Conservation (phyloP, 805 yeast genomes). For the Sugiyamaella valdiviana region DNA sequence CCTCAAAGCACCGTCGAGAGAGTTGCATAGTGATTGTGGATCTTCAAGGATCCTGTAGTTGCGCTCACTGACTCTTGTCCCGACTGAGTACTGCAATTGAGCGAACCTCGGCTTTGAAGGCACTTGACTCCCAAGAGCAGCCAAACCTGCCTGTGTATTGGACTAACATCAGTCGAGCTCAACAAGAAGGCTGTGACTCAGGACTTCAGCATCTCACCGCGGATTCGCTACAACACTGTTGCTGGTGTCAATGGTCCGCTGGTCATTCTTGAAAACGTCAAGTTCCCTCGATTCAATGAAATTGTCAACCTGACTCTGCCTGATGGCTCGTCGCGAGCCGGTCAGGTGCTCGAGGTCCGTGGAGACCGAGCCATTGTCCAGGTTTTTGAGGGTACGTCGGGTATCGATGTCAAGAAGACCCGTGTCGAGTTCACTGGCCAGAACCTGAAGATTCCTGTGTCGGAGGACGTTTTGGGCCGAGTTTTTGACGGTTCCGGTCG, state of each 20-base stretch:
- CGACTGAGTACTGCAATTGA: too few species aligned
- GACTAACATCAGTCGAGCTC: constrained; percentile 42
- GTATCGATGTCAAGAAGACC: constrained; percentile 97
- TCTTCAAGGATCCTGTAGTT: too few species aligned
- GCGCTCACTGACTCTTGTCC: too few species aligned
- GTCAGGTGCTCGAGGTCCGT: constrained; percentile 96
- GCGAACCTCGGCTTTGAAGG: not conserved
- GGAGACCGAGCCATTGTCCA: constrained; percentile 97
- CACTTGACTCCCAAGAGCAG: not conserved
- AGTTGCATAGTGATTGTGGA: too few species aligned
- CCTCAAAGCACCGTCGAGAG: too few species aligned
- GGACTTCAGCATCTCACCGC: constrained; percentile 86
- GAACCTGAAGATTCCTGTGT: constrained; percentile 85
- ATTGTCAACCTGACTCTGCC: constrained; percentile 95
- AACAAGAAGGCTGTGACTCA: constrained; percentile 89
- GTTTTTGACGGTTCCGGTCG: constrained; percentile 98
- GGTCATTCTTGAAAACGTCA: constrained; percentile 81
- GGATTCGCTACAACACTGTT: constrained; percentile 90
- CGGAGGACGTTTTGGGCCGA: constrained; percentile 96
- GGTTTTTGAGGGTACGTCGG: constrained; percentile 98
- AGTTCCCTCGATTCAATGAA: constrained; percentile 88
- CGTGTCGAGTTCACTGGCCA: constrained; percentile 96
- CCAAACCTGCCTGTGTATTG: not conserved
- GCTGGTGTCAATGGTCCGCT: constrained; percentile 98
- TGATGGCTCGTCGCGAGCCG: constrained; percentile 90